A percentile compares a stretch with the other conserved stretches of the same genome.
Conservation (phyloP, 2,329 filamentous ascomycete species). For the Pseudogymnoascus sp. region DNA sequence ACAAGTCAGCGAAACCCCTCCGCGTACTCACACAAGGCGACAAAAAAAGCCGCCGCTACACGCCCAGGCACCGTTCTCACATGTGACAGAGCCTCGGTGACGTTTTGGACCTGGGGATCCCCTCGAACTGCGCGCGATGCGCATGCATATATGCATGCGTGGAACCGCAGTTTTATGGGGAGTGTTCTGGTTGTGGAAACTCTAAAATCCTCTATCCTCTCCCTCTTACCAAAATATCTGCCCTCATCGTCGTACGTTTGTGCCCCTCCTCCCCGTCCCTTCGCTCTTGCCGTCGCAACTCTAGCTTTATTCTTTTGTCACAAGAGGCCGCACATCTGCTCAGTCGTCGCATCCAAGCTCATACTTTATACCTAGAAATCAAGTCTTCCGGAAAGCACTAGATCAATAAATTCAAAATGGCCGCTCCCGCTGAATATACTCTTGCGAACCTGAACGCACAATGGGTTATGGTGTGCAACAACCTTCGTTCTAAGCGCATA, state of each 20-base stretch:
- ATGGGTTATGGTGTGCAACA: slow-evolving; percentile 41
- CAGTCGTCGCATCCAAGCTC: not conserved
- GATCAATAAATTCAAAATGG: slow-evolving; percentile 35
- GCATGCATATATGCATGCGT: not conserved
- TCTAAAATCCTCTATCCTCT: not conserved
- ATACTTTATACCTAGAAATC: not conserved
- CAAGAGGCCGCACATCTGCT: not conserved
- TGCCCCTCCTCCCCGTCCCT: not conserved
- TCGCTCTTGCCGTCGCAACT: not conserved
- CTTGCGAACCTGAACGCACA: slow-evolving; percentile 44
- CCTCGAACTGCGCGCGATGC: not conserved
- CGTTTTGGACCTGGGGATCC: slow-evolving; percentile 3
- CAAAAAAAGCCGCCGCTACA: not conserved
- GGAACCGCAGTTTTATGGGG: not conserved
- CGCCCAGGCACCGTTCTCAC: not conserved
- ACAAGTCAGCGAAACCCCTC: not conserved
- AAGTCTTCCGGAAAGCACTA: not conserved
- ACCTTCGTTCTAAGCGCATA: not conserved
- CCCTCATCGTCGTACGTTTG: not conserved
- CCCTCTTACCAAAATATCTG: not conserved
- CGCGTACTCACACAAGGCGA: not conserved
- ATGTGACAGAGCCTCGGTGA: slow-evolving; percentile 7
- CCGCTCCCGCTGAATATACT: slow-evolving; percentile 44
- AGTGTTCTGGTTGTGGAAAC: not conserved
- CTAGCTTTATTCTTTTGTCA: not conserved